Conservation (phyloP, 192 early-diverging fungal species). For the Cetraspora pellucida region DNA sequence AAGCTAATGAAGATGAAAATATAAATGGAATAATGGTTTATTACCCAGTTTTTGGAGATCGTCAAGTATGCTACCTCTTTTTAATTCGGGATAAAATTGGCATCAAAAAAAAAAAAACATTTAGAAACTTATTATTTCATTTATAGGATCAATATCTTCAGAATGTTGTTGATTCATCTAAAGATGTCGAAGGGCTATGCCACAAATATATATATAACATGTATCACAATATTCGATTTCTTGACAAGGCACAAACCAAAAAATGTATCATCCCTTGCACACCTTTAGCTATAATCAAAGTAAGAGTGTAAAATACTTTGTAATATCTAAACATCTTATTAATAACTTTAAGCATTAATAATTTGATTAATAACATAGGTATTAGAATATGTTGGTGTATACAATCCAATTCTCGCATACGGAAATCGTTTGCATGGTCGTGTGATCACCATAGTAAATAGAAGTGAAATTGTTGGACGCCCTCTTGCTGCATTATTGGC, state of each 20-base stretch:
- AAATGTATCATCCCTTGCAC: slow-evolving; percentile 99
- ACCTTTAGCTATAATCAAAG: slow-evolving; percentile 95
- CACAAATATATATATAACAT: slow-evolving; percentile 95
- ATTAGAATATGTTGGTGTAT: slow-evolving; percentile 93
- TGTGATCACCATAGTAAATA: slow-evolving; percentile 92
- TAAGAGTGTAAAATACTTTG: slow-evolving; percentile 30
- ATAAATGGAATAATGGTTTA: slow-evolving; percentile 99
- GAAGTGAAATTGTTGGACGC: slow-evolving; percentile 96
- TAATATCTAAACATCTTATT: not conserved
- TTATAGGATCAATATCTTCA: slow-evolving; percentile 88
- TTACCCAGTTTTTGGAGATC: slow-evolving; percentile 95
- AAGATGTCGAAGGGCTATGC: slow-evolving; percentile 97
- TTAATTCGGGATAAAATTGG: too few species aligned
- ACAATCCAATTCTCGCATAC: slow-evolving; percentile 84
- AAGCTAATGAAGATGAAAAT: slow-evolving; percentile 81
- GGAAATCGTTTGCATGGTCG: slow-evolving; percentile 95
- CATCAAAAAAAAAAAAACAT: not conserved
- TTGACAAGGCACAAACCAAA: slow-evolving; percentile 77
- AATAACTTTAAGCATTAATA: not conserved
- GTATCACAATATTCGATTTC: slow-evolving; percentile 93
- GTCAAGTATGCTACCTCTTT: slow-evolving; percentile 60
- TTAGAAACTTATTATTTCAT: not conserved
- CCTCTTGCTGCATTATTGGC: slow-evolving; percentile 96
- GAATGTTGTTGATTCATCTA: slow-evolving; percentile 82
- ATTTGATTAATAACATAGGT: slow-evolving; percentile 48